Percentiles rank a stretch among this genome's conserved stretches.
These are phyloP conservation scores for Clavariopsis aquatica DNA, from an alignment of 495 filamentous ascomycete species.

Conservation along the genomic window DNA sequence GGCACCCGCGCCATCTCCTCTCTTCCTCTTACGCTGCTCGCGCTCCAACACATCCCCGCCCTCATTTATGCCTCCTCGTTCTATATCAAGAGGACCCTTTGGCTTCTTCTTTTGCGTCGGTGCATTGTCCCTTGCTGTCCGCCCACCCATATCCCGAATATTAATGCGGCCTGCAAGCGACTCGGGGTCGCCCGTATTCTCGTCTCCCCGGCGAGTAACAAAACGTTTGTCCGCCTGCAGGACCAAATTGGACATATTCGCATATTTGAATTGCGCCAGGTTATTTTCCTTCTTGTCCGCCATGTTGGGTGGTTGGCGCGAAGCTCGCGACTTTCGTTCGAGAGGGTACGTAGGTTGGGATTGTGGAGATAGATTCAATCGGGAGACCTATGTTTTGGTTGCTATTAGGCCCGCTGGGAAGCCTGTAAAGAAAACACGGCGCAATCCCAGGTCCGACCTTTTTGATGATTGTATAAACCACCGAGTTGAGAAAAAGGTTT, in stretches of 20 bases:
- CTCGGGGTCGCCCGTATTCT: constrained; percentile 95
- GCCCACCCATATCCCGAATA: constrained; percentile 89
- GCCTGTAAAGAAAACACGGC: neutral
- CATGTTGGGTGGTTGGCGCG: constrained; percentile 56
- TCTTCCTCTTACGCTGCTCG: constrained; percentile 85
- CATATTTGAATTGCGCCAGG: constrained; percentile 99
- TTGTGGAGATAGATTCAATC: neutral
- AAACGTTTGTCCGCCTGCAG: constrained; percentile 98
- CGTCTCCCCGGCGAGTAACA: constrained; percentile 85
- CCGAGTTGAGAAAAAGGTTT: neutral
- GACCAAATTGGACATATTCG: constrained; percentile 99
- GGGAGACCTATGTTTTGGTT: neutral
- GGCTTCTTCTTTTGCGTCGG: constrained; percentile 77
- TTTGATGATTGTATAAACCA: neutral
- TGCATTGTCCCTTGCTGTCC: constrained; percentile 73
- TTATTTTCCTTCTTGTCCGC: constrained; percentile 68
- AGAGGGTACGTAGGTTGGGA: neutral
- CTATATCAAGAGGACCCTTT: constrained; percentile 63
- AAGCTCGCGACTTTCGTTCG: constrained; percentile 1
- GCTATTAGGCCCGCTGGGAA: neutral
- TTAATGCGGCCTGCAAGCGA: constrained; percentile 91
- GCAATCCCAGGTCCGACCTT: neutral
- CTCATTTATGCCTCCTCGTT: constrained; percentile 78
- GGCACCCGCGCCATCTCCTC: constrained; percentile 69
- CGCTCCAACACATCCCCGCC: constrained; percentile 83